phyloP scores from a whole-genome alignment of 1,139 yeast species.

The Kodamaea ohmeri region DNA sequence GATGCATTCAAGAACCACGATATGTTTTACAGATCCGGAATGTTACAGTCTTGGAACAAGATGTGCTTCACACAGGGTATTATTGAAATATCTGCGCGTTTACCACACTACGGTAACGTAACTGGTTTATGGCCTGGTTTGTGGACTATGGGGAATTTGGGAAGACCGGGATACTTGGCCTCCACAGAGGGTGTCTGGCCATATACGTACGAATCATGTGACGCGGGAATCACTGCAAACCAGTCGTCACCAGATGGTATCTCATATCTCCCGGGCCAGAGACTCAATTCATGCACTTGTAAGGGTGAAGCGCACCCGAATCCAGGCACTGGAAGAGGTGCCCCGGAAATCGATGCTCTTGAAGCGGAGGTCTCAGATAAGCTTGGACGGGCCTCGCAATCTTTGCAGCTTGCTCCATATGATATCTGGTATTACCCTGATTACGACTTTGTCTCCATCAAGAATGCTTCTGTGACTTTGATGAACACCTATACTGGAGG shows the following conservation, averaged over 20 bases:
- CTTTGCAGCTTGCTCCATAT: constrained; percentile 30
- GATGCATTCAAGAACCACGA: constrained; percentile 30
- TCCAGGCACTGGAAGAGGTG: constrained; percentile 28
- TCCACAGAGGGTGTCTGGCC: constrained; percentile 33
- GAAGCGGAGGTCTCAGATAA: constrained; percentile 23
- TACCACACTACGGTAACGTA: constrained; percentile 28
- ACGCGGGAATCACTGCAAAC: constrained; percentile 32
- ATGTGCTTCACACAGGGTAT: constrained; percentile 29
- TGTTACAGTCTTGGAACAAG: constrained; percentile 31
- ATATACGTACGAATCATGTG: constrained; percentile 30
- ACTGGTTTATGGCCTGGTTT: constrained; percentile 33
- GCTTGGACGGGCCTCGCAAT: constrained; percentile 28
- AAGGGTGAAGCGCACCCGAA: constrained; percentile 28
- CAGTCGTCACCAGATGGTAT: constrained; percentile 33
- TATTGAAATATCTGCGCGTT: constrained; percentile 23
- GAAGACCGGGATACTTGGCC: constrained; percentile 29
- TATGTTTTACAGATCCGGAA: constrained; percentile 29
- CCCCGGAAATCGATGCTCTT: constrained; percentile 30
- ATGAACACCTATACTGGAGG: constrained; percentile 34
- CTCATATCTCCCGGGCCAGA: constrained; percentile 31
- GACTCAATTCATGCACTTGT: constrained; percentile 26
- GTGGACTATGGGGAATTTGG: constrained; percentile 34
- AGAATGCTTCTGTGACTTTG: constrained; percentile 22
- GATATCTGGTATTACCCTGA: constrained; percentile 33
- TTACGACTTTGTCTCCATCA: constrained; percentile 23